These are phyloP conservation scores for Chytriomyces sp. DNA, from an alignment of 192 early-diverging fungal genomes.

Conservation along the genomic window DNA sequence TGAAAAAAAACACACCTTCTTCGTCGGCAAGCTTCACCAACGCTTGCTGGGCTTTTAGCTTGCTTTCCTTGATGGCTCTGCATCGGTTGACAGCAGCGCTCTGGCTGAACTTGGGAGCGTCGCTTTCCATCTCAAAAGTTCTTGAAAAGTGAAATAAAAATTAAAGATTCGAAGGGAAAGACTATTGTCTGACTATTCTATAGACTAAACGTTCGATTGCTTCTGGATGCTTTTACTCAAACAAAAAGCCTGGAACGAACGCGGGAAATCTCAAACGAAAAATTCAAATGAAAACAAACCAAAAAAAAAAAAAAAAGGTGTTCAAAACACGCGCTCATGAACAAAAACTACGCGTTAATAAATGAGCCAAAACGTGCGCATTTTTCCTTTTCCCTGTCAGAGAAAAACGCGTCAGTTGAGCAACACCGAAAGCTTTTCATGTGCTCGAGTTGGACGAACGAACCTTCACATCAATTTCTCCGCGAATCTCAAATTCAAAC, in stretches of 20 bases:
- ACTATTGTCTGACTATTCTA: not conserved
- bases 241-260: not conserved
- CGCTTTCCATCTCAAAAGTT: not conserved
- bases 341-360: not conserved
- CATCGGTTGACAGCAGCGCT: constrained; percentile 21
- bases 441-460: not conserved
- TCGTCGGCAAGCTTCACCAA: constrained; percentile 38
- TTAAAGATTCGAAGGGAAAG: too few relatives aligned
- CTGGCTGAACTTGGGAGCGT: constrained; percentile 4
- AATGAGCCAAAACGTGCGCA: constrained; percentile 47
- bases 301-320: not conserved
- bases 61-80: constrained; percentile 27
- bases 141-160: too few relatives aligned
- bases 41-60: constrained; percentile 27
- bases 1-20: constrained; percentile 16
- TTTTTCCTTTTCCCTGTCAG: constrained; percentile 43
- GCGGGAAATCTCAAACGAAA: not conserved
- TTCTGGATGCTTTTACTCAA: not conserved
- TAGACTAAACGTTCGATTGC: not conserved
- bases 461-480: constrained; percentile 42
- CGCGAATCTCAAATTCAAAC: constrained; percentile 41
- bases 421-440: not conserved
- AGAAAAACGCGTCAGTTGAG: not conserved
- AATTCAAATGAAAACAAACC: not conserved
- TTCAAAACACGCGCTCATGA: not conserved